A percentile compares a stretch with the other conserved stretches of the same genome.
phyloP scores from a whole-genome alignment of 2,329 filamentous ascomycete genomes.

The Pseudopithomyces maydicus region DNA sequence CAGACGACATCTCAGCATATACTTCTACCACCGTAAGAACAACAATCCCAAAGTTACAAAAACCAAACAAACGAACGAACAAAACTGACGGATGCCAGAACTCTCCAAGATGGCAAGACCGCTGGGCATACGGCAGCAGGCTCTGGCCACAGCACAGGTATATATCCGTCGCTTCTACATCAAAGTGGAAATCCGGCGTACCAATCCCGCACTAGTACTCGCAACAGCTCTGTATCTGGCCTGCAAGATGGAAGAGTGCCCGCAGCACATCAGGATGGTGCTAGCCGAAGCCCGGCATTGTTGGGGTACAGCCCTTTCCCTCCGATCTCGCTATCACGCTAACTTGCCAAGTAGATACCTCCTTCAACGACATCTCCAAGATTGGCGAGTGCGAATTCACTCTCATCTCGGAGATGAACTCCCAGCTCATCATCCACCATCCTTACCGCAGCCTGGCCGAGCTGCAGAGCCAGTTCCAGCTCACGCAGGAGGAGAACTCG shows the following conservation, averaged over 20 bases:
- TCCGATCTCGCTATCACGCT: not conserved
- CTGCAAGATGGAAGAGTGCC: constrained; percentile 97
- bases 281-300: constrained; percentile 83
- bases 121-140: constrained; percentile 84
- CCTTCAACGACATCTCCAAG: constrained; percentile 71
- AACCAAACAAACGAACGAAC: no score
- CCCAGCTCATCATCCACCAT: constrained; percentile 87
- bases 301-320: constrained; percentile 34
- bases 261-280: constrained; percentile 92
- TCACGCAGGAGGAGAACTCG: constrained; percentile 78
- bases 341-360: constrained; percentile 32
- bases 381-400: constrained; percentile 94
- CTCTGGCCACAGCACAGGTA: constrained; percentile 89
- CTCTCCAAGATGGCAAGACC: constrained; percentile 83
- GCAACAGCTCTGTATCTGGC: constrained; percentile 94
- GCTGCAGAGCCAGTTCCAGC: constrained; percentile 69
- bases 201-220: constrained; percentile 90
- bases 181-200: constrained; percentile 86
- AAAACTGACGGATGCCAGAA: constrained; percentile 51
- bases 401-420: constrained; percentile 88
- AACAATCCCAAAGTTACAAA: not conserved
- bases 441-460: constrained; percentile 82
- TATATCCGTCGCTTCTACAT: constrained; percentile 95
- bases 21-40: constrained; percentile 81
- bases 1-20: constrained; percentile 81